phyloP scores from a whole-genome alignment of 306 rosid genomes.

The Acacia crassicarpa region DNA sequence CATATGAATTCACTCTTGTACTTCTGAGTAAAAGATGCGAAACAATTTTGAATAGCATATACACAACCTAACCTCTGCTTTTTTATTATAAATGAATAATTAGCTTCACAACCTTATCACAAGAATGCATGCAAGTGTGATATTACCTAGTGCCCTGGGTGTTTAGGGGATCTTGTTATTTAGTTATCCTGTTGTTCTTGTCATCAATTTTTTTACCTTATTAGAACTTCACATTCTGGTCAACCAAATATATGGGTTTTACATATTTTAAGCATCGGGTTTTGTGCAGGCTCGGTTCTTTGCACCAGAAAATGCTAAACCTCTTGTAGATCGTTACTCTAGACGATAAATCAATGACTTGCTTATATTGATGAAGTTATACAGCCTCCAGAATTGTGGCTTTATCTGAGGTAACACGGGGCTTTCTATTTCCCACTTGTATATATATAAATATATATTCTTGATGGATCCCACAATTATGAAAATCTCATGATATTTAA shows the following conservation, averaged over 20 bases:
- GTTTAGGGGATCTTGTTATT: neutral
- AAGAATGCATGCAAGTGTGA: neutral
- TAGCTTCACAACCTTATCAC: neutral
- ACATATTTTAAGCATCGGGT: neutral
- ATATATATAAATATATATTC: neutral
- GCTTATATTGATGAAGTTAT: neutral
- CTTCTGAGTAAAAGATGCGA: neutral
- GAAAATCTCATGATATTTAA: neutral
- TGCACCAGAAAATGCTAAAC: slow-evolving; percentile 85
- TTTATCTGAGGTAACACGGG: neutral
- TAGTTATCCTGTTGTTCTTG: neutral
- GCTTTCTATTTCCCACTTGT: neutral
- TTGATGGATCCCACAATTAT: neutral
- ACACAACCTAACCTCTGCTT: neutral
- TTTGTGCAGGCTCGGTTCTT: slow-evolving; percentile 81
- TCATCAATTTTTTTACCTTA: neutral
- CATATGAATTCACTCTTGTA: slow-evolving; percentile 27
- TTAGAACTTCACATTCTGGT: neutral
- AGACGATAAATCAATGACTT: slow-evolving; percentile 25
- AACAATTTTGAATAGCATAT: neutral
- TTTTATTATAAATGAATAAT: neutral
- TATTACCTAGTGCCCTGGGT: neutral
- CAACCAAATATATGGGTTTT: neutral
- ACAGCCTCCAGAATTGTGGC: neutral
- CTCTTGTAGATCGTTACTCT: slow-evolving; percentile 76